Evolutionary conservation across 305 asterid genomes (phyloP).

Genomic region (Solanum hybrid): DNA sequence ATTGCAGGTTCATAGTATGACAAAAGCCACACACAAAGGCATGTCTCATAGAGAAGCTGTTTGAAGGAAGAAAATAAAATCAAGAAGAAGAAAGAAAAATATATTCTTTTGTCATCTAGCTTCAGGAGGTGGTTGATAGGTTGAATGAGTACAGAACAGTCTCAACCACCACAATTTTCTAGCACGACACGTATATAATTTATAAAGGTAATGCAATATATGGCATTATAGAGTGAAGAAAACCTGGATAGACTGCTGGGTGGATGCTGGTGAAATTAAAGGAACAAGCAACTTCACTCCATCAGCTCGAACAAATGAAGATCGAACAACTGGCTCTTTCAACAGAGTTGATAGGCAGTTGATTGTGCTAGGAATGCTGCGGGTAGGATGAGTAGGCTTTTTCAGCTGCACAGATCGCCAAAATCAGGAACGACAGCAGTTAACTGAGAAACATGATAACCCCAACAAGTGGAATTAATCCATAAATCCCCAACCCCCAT

Average conservation of each 20-base stretch:
- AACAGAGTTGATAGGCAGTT: conserved; percentile 76
- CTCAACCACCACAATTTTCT: background rate
- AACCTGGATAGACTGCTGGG: conserved; percentile 93
- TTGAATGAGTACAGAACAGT: background rate
- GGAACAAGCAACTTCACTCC: conserved; percentile 87
- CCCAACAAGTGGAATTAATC: background rate
- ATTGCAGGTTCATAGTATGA: conserved; percentile 90
- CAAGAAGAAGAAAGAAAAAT: background rate
- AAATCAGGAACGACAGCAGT: background rate
- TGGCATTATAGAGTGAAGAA: background rate
- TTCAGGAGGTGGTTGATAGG: background rate
- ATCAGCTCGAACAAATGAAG: conserved; percentile 83
- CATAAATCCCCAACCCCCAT: background rate
- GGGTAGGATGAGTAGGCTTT: conserved; percentile 78
- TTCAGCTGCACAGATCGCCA: conserved; percentile 42
- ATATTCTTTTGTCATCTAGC: background rate
- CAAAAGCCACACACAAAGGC: conserved; percentile 88
- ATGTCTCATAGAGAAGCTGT: conserved; percentile 89
- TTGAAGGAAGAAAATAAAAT: conserved; percentile 15
- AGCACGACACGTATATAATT: background rate
- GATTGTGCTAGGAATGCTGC: conserved; percentile 68
- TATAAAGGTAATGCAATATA: background rate
- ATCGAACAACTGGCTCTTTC: conserved; percentile 74
- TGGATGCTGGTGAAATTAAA: conserved; percentile 81
- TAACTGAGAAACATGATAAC: background rate